Evolutionary conservation across 495 filamentous ascomycete species (phyloP).

Genomic region (Umbilicaria muhlenbergii): DNA sequence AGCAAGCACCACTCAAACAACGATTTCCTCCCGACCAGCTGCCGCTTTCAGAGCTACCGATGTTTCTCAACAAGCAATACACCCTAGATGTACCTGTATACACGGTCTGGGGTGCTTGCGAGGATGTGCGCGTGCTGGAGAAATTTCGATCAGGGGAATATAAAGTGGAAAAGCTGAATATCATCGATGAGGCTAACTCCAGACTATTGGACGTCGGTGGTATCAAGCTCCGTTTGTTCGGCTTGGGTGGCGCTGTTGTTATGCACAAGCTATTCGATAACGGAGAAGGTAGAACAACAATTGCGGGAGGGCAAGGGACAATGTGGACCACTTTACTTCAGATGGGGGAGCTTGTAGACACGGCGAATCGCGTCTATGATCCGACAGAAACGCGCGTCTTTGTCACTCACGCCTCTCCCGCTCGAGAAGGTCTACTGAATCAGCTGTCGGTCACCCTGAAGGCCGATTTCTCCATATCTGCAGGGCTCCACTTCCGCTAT

Average conservation of each 20-base stretch:
- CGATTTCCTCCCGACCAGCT: constrained; percentile 66
- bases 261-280: constrained; percentile 99
- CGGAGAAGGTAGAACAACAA: constrained; percentile 92
- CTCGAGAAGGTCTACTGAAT: constrained; percentile 91
- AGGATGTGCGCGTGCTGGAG: constrained; percentile 94
- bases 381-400: constrained; percentile 97
- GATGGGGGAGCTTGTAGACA: constrained; percentile 97
- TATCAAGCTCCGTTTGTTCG: constrained; percentile 87
- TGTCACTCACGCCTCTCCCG: constrained; percentile 92
- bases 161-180: constrained; percentile 92
- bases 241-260: constrained; percentile 89
- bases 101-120: constrained; percentile 98
- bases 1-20: constrained; percentile 54
- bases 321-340: constrained; percentile 99
- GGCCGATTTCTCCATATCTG: constrained; percentile 95
- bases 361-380: constrained; percentile 94
- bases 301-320: constrained; percentile 94
- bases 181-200: constrained; percentile 95
- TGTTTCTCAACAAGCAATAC: constrained; percentile 73
- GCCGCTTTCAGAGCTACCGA: constrained; percentile 88
- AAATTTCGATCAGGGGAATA: constrained; percentile 98
- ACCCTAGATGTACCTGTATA: constrained; percentile 94
- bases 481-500: constrained; percentile 96
- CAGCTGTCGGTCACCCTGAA: constrained; percentile 96
- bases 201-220: constrained; percentile 87